Conservation (phyloP, 495 filamentous ascomycete genomes). For the Geopyxis carbonaria region DNA sequence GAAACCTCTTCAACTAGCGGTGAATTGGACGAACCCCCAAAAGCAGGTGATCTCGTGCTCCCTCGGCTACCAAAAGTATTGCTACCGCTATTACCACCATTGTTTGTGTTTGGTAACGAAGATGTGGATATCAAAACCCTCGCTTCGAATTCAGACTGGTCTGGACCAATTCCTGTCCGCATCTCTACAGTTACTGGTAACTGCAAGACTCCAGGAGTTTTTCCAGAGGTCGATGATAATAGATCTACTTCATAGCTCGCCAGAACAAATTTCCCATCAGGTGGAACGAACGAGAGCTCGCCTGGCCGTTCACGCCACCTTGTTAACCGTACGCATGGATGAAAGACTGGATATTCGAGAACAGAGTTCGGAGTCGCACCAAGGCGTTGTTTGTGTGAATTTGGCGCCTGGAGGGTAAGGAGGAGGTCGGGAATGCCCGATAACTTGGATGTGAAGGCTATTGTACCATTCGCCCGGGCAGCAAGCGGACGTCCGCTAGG, state of each 20-base stretch:
- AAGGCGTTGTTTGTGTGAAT: constrained; percentile 41
- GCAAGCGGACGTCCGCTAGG: constrained; percentile 76
- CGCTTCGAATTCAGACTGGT: constrained; percentile 76
- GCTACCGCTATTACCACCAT: constrained; percentile 9
- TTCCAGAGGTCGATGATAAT: constrained; percentile 45
- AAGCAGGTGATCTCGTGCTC: constrained; percentile 42
- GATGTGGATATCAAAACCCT: constrained; percentile 52
- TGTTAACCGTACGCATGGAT: constrained; percentile 78
- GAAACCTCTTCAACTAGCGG: constrained; percentile 64
- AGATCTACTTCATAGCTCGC: constrained; percentile 91
- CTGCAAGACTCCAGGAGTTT: constrained; percentile 43
- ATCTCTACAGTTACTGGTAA: constrained; percentile 71
- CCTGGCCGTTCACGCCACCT: constrained; percentile 77
- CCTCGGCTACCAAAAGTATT: constrained; percentile 24
- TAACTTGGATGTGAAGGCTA: constrained; percentile 87
- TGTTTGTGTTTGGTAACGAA: constrained; percentile 27
- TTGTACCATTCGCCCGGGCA: constrained; percentile 77
- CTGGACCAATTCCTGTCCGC: constrained; percentile 54
- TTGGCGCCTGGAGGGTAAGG: constrained; percentile 40
- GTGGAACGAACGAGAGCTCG: constrained; percentile 83
- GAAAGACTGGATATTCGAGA: constrained; percentile 83
- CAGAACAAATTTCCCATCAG: constrained; percentile 86
- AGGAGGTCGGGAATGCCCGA: constrained; percentile 83
- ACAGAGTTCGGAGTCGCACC: constrained; percentile 32
- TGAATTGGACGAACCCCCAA: constrained; percentile 38